Conservation (phyloP, 768 basidiomycete genomes). For the Calocera cornea region DNA sequence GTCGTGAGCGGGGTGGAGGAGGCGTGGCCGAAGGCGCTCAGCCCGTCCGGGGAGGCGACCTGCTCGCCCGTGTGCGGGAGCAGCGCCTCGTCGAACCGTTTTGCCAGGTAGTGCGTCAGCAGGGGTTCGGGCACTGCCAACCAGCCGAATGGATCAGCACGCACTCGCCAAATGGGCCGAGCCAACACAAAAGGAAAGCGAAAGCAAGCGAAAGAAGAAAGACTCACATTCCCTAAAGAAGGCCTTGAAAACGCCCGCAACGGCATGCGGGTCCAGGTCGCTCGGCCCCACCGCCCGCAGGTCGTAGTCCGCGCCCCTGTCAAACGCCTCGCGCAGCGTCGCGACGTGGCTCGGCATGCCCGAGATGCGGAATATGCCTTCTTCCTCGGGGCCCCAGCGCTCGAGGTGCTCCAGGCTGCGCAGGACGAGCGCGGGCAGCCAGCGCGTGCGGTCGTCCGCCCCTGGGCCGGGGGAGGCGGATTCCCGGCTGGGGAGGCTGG, state of each 20-base stretch:
- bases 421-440: slow-evolving; percentile 60
- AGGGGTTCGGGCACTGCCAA: slow-evolving; percentile 71
- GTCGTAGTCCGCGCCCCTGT: slow-evolving; percentile 78
- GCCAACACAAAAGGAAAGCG: no score
- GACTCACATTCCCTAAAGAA: slow-evolving; percentile 81
- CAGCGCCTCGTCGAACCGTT: slow-evolving; percentile 69
- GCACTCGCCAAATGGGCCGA: slow-evolving; percentile 1
- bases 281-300: slow-evolving; percentile 63
- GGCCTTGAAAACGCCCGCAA: slow-evolving; percentile 84
- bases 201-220: slow-evolving; percentile 7
- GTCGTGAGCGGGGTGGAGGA: slow-evolving; percentile 48
- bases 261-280: slow-evolving; percentile 88
- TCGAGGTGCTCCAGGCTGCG: slow-evolving; percentile 72
- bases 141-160: slow-evolving; percentile 9
- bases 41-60: neutral
- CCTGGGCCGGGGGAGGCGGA: neutral
- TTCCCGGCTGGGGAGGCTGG: slow-evolving; percentile 22
- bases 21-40: slow-evolving; percentile 28
- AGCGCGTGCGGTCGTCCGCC: slow-evolving; percentile 7
- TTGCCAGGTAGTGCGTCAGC: slow-evolving; percentile 54
- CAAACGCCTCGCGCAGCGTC: slow-evolving; percentile 66
- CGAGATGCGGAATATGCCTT: slow-evolving; percentile 72
- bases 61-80: slow-evolving; percentile 33
- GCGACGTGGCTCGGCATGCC: slow-evolving; percentile 72
- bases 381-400: slow-evolving; percentile 73